phyloP scores from a whole-genome alignment of 768 basidiomycete genomes.

The Trametes gibbosa region DNA sequence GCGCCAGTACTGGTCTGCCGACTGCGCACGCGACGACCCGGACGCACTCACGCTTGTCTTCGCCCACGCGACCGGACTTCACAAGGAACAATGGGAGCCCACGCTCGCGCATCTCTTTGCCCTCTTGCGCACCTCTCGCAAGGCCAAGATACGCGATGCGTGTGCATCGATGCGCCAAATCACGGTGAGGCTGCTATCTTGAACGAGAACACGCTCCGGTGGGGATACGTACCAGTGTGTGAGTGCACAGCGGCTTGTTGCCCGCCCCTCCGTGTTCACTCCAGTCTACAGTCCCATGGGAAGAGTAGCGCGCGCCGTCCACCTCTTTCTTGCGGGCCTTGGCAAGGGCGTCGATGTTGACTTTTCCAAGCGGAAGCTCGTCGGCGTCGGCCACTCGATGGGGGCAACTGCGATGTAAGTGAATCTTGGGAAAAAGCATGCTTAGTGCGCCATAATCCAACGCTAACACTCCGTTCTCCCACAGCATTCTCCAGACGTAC shows the following conservation, averaged over 20 bases:
- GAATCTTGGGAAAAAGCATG: too few species aligned
- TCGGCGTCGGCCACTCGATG: slow-evolving; percentile 58
- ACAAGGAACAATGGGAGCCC: slow-evolving; percentile 62
- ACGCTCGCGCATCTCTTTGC: slow-evolving; percentile 45
- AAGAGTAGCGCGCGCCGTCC: slow-evolving; percentile 50
- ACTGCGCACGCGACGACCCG: slow-evolving; percentile 13
- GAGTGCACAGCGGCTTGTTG: slow-evolving; percentile 18
- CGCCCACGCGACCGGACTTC: slow-evolving; percentile 50
- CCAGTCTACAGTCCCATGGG: slow-evolving; percentile 40
- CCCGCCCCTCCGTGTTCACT: not conserved
- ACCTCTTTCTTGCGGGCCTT: slow-evolving; percentile 46
- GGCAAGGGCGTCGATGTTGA: slow-evolving; percentile 50
- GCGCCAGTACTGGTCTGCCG: slow-evolving; percentile 43
- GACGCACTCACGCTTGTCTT: slow-evolving; percentile 45
- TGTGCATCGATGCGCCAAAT: slow-evolving; percentile 54
- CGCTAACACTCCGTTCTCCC: too few species aligned
- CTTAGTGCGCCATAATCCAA: too few species aligned
- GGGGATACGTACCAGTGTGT: slow-evolving; percentile 45
- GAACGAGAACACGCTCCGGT: slow-evolving; percentile 42
- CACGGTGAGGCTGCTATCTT: slow-evolving; percentile 51
- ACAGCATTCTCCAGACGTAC: slow-evolving; percentile 42
- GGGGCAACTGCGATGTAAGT: slow-evolving; percentile 46
- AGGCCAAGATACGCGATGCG: slow-evolving; percentile 42
- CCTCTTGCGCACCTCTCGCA: slow-evolving; percentile 19
- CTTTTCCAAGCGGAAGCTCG: slow-evolving; percentile 44